Evolutionary conservation across 1,284 basidiomycete genomes (phyloP).

Genomic region (Trichosporon sp.): DNA sequence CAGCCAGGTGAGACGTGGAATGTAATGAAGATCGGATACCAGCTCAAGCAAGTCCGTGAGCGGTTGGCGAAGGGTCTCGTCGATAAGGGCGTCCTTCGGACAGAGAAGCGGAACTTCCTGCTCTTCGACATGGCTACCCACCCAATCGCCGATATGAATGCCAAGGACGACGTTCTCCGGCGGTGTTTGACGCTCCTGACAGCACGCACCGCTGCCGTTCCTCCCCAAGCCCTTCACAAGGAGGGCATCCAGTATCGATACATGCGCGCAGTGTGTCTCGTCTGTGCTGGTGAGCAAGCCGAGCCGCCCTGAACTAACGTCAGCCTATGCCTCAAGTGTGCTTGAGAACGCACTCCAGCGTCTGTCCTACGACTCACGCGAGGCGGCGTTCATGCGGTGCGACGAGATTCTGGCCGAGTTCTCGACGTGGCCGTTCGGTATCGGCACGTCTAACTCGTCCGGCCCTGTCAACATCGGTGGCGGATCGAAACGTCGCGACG

Average conservation of each 20-base stretch:
- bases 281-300: constrained; percentile 61
- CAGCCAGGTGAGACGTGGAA: constrained; percentile 91
- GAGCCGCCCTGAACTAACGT: background rate
- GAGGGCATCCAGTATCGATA: constrained; percentile 74
- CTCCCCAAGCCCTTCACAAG: constrained; percentile 62
- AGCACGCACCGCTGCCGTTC: constrained; percentile 74
- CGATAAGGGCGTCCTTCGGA: constrained; percentile 93
- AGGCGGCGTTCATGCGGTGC: constrained; percentile 81
- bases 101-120: constrained; percentile 93
- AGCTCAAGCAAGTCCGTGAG: constrained; percentile 94
- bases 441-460: constrained; percentile 33
- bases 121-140: constrained; percentile 99
- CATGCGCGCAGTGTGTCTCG: constrained; percentile 74
- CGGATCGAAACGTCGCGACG: constrained; percentile 40
- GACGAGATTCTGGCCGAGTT: constrained; percentile 90
- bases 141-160: constrained; percentile 83
- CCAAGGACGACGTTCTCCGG: constrained; percentile 75
- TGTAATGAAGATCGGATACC: constrained; percentile 96
- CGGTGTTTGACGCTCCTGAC: constrained; percentile 75
- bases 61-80: constrained; percentile 94
- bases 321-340: constrained; percentile 83
- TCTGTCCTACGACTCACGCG: constrained; percentile 81
- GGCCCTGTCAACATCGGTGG: constrained; percentile 44
- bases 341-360: constrained; percentile 85
- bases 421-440: constrained; percentile 79